These are phyloP conservation scores for Xylariales sp. DNA, from an alignment of 2,329 filamentous ascomycete species.

Conservation along the genomic window DNA sequence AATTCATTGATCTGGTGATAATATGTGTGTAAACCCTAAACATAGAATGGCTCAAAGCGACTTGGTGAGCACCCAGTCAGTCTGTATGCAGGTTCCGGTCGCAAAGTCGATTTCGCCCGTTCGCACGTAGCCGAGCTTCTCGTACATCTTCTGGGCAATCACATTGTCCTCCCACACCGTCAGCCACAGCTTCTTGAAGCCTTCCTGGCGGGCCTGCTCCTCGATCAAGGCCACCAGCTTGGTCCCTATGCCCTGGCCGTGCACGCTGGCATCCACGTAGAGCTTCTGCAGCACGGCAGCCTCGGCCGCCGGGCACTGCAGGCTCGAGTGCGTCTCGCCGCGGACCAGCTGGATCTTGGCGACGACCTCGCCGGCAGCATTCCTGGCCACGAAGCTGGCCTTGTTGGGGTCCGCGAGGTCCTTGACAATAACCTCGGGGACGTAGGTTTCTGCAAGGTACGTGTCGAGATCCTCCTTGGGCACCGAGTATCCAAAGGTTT, in stretches of 20 bases:
- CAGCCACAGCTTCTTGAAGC: slow-evolving; percentile 21
- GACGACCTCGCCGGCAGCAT: slow-evolving; percentile 12
- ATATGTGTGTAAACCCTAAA: too few species aligned
- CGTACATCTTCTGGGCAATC: slow-evolving; percentile 17
- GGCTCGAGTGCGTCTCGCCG: slow-evolving; percentile 12
- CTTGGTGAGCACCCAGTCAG: slow-evolving; percentile 16
- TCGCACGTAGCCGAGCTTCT: slow-evolving; percentile 16
- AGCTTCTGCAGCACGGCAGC: slow-evolving; percentile 20
- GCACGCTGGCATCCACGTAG: slow-evolving; percentile 20
- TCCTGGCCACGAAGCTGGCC: slow-evolving; percentile 18
- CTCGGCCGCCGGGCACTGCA: slow-evolving; percentile 9
- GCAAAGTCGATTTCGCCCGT: slow-evolving; percentile 17
- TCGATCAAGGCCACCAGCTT: slow-evolving; percentile 20
- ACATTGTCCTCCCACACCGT: slow-evolving; percentile 22
- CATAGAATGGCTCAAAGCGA: slow-evolving; percentile 1
- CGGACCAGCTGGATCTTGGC: slow-evolving; percentile 23
- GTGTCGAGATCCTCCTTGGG: slow-evolving; percentile 16
- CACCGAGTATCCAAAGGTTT: slow-evolving; percentile 19
- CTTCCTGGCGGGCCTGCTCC: slow-evolving; percentile 17
- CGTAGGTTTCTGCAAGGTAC: slow-evolving; percentile 17
- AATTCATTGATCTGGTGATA: neutral
- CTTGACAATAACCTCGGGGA: slow-evolving; percentile 11
- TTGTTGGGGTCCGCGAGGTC: slow-evolving; percentile 15
- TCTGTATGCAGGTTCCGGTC: slow-evolving; percentile 16
- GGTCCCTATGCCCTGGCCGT: slow-evolving; percentile 22